A percentile compares a stretch with the other conserved stretches of the same genome.
Evolutionary conservation across 352 stramenopile genomes (phyloP).

Genomic region (Phytophthora hybrid): DNA sequence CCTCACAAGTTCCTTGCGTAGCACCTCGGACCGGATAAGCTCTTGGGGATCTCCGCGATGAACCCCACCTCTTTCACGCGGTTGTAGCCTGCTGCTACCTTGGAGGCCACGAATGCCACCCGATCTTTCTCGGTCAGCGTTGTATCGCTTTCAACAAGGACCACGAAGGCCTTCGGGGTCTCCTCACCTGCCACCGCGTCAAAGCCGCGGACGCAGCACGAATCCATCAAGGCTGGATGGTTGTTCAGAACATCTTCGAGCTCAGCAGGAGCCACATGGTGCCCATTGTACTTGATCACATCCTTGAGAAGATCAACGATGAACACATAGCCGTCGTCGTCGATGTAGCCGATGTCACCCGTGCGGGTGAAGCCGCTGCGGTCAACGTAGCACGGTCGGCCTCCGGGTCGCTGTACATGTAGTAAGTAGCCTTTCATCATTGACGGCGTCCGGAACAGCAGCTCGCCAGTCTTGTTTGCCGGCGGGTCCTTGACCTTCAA

Average conservation of each 20-base stretch:
- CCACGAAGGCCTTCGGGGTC: constrained; percentile 88
- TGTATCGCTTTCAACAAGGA: constrained; percentile 51
- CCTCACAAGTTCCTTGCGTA: too few relatives aligned
- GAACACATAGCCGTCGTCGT: constrained; percentile 91
- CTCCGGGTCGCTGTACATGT: constrained; percentile 80
- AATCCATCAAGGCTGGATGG: constrained; percentile 75
- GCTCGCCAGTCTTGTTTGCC: constrained; percentile 59
- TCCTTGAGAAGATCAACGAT: constrained; percentile 93
- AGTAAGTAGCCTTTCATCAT: constrained; percentile 91
- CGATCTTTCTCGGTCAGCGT: constrained; percentile 25
- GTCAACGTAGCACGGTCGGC: constrained; percentile 77
- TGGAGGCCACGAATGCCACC: constrained; percentile 70
- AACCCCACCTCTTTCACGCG: constrained; percentile 85
- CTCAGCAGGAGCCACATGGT: constrained; percentile 90
- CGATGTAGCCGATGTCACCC: constrained; percentile 90
- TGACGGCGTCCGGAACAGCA: constrained; percentile 86
- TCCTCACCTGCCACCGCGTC: constrained; percentile 78
- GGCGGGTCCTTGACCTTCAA: constrained; percentile 50
- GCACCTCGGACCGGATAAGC: constrained; percentile 86
- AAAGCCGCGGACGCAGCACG: constrained; percentile 59
- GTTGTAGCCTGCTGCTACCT: constrained; percentile 87
- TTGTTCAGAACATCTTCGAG: constrained; percentile 88
- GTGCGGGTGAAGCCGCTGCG: constrained; percentile 80
- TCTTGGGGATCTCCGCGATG: constrained; percentile 84
- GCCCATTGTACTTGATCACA: constrained; percentile 94